phyloP scores from a whole-genome alignment of 176 grass and related monocot species.

The Dactylis glomerata region DNA sequence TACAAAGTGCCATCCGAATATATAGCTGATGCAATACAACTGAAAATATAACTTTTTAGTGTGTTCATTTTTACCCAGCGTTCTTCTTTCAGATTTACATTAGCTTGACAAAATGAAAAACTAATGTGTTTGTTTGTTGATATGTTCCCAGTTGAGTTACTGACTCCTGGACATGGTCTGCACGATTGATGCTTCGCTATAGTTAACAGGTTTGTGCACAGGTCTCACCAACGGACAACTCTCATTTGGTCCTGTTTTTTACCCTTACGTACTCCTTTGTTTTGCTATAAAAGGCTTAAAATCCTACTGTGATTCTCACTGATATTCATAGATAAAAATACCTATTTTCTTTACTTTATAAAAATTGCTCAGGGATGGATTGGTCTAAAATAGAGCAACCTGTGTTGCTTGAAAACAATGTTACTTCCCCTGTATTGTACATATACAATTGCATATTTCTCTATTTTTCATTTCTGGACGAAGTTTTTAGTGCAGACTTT shows the following conservation, averaged over 20 bases:
- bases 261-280: neutral
- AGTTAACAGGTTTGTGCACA: neutral
- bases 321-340: neutral
- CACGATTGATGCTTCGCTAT: neutral
- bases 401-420: too few relatives aligned
- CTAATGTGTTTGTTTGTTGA: neutral
- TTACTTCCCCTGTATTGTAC: too few relatives aligned
- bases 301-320: neutral
- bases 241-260: neutral
- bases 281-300: neutral
- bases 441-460: too few relatives aligned
- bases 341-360: too few relatives aligned
- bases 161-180: neutral
- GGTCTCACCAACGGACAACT: neutral
- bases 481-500: slow-evolving; percentile 4
- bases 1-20: neutral
- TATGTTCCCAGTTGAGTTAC: neutral
- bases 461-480: neutral
- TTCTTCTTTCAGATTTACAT: neutral
- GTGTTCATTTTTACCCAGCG: neutral
- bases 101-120: neutral
- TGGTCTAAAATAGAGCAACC: neutral
- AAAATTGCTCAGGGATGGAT: too few relatives aligned
- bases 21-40: neutral
- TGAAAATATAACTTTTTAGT: neutral